Base-by-base conservation (phyloP, 2,329 filamentous ascomycete genomes). In the Cordyceps javanica region DNA sequence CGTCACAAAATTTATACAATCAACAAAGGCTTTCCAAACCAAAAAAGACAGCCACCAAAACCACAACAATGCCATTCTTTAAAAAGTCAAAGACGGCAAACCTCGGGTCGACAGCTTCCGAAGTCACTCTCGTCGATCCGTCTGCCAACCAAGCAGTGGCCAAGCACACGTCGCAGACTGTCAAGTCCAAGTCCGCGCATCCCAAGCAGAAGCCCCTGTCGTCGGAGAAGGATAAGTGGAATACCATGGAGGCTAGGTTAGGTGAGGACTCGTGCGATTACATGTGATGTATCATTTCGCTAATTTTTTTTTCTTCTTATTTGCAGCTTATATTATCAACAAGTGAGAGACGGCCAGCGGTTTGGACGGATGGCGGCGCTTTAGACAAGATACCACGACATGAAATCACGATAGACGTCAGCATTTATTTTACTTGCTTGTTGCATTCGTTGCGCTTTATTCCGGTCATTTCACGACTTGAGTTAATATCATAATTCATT, bases 51-150 rank as follows among this genome's bases (percentile, higher is more conserved):
- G n/a, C 34, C n/a, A 38, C n/a, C 23, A 26, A 32, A 21, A n/a
- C 45, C 26, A 55, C 19, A 44, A 50, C 16, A 8, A 57, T 57
- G 54, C 54, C 54, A 3, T 42, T 57, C 38, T 41, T 57, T 36
- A 57, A 57, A 28, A 57, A 36, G 26, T 50, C 45, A 19, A 57
- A 50, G 26, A 39, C 26, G 19, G 30, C 23, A 5, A 32, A 50
- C 19, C 46, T 57, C 5, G 45, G 54, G 23, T 50, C 54, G 26
- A 49, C 54, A 13, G 14, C 45, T 1, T 57, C 54, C 11, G 54
- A 57, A 34, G 54, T 57, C 14, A 57, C 54, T 26, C 54, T 57
- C 26, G 54, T 57, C 36, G 54, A 49, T 13, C 32, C 44, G 4
- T 19, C 36, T 5, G 36, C 44, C 45, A 14, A 23, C 21, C 34